phyloP scores from a whole-genome alignment of 2,329 filamentous ascomycete species.

The Plectosphaerella cucumerina region DNA sequence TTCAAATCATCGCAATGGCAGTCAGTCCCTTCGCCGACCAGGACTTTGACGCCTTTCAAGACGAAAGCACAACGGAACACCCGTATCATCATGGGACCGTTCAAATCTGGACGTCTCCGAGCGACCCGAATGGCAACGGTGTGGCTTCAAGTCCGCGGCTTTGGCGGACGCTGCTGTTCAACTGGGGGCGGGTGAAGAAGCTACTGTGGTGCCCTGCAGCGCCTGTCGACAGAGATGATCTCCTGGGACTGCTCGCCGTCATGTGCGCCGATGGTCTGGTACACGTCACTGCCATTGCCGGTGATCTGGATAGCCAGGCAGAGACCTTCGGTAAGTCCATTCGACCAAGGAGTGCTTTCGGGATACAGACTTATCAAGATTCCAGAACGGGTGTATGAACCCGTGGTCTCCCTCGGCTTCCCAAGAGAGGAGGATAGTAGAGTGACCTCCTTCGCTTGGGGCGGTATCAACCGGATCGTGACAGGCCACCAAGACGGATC shows the following conservation, averaged over 20 bases:
- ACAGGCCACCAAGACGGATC: constrained; percentile 54
- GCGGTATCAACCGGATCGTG: constrained; percentile 49
- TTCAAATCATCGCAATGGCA: constrained; percentile 48
- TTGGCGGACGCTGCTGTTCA: constrained; percentile 40
- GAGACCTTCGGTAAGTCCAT: constrained; percentile 36
- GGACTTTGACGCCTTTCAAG: constrained; percentile 29
- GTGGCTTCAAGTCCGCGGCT: constrained; percentile 32
- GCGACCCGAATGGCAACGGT: constrained; percentile 5
- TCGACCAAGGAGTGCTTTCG: too few relatives aligned
- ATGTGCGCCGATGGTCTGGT: constrained; percentile 48
- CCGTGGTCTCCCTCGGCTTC: constrained; percentile 40
- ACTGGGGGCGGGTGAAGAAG: constrained; percentile 45
- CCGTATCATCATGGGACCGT: constrained; percentile 41
- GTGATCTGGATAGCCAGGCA: constrained; percentile 16
- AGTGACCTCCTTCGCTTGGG: constrained; percentile 52
- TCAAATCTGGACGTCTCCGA: constrained; percentile 41
- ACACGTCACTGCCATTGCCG: constrained; percentile 37
- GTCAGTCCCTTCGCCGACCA: constrained; percentile 48
- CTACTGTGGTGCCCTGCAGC: constrained; percentile 49
- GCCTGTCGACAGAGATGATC: constrained; percentile 21
- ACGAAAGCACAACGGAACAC: constrained; percentile 27
- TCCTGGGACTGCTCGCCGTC: constrained; percentile 39
- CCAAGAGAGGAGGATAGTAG: constrained; percentile 34
- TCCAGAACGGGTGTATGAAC: constrained; percentile 40
- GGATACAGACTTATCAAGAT: constrained; percentile 4